Evolutionary conservation across 2,329 filamentous ascomycete species (phyloP).

Genomic region (Neofusicoccum umdonicola): DNA sequence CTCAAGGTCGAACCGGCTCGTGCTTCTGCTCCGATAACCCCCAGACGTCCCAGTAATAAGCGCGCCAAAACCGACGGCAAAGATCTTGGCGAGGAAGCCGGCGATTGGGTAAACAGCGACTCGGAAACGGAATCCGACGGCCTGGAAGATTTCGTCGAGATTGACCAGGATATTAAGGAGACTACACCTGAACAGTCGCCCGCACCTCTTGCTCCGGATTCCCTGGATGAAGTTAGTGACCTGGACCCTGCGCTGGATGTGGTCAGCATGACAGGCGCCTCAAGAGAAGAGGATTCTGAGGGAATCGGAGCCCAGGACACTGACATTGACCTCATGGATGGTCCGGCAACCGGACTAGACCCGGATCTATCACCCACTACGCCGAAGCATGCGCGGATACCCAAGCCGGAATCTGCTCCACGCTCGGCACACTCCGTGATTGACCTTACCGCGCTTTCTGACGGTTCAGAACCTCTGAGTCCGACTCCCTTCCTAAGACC

Average conservation of each 20-base stretch:
- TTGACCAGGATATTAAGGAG: slow-evolving; percentile 20
- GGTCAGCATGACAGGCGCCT: background rate
- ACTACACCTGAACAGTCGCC: background rate
- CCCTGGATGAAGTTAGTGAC: background rate
- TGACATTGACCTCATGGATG: background rate
- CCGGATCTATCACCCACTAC: background rate
- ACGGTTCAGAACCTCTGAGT: background rate
- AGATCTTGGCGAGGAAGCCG: slow-evolving; percentile 37
- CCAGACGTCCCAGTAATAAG: background rate
- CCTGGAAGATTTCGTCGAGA: slow-evolving; percentile 51
- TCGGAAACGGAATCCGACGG: slow-evolving; percentile 40
- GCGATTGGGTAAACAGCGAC: slow-evolving; percentile 45
- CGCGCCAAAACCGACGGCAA: background rate
- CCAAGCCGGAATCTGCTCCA: background rate
- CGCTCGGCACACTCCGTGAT: background rate
- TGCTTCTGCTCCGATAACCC: background rate
- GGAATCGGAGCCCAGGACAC: background rate
- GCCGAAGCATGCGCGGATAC: background rate
- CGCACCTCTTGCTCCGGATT: background rate
- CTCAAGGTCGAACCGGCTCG: slow-evolving; percentile 22
- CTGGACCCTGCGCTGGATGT: background rate
- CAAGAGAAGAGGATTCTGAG: background rate
- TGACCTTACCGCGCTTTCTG: background rate
- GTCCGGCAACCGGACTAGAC: background rate
- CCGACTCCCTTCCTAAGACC: background rate